Evolutionary conservation across 2,329 filamentous ascomycete species (phyloP), one percentile per base, ranked within the genome.

Genomic region (Dactylellina drechsleri): DNA sequence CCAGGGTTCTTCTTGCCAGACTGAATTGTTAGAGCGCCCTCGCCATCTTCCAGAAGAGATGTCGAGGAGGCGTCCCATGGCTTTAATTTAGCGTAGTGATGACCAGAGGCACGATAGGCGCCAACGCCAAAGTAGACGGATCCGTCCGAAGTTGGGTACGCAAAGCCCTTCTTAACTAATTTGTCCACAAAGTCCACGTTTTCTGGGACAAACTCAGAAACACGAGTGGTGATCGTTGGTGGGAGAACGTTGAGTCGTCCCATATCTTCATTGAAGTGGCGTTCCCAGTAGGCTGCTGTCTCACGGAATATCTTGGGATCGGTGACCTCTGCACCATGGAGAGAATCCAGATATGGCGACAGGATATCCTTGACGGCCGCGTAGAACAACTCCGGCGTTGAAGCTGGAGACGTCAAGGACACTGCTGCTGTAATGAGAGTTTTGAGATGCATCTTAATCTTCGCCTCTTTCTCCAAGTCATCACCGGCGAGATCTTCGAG

Each of bases 41-140:
- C 95, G 8, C 94, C 94, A 79, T 98, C 94, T 6, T 92, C 92
- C 78, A 91, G 89, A 23, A 97, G 84, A 2, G 89, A 89, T 81
- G 92, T 90, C 83, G 98, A 91, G 75, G 92, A 92, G 66, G 90
- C 87, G 81, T 91, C 95, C 84, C 93, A 92, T 0, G 94, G 94
- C 68, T 93, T 89, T 26, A 98, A 84, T 62, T 92, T 87, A 2
- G 93, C 92, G 80, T 98, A 98, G 1, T 88, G 87, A 81, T 97
- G 93, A 0, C 93, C 93, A 0, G 88, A 89, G 78, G 88, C 88
- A 81, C 97, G 93, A 80, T 97, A 98, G 0, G 91, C 88, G 3
- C 86, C 85, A 77, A 96, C 97, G 79, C 97, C 94, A 77, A 97
- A 98, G 82, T 97, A 97, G 0, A 98, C 92, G 0, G 92, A 96